Percentiles rank a stretch among this genome's conserved stretches.
Evolutionary conservation across 2,329 filamentous ascomycete species (phyloP).

Genomic region (Talaromyces sp.): DNA sequence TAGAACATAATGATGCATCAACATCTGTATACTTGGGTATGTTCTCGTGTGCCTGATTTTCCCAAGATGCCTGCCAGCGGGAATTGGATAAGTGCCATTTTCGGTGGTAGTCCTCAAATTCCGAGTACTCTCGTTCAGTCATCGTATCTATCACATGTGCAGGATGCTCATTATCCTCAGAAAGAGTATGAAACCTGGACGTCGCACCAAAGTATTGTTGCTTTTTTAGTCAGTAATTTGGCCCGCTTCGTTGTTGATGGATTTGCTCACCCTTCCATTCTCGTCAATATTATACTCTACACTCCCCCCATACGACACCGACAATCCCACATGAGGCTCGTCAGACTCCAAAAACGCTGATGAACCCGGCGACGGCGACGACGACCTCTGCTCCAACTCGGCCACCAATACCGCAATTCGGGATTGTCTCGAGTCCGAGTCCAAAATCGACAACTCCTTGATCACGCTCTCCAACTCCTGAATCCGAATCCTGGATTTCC

Average conservation of each 20-base stretch:
- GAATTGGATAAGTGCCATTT: conserved; percentile 20
- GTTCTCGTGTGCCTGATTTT: conserved; percentile 17
- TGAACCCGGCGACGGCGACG: conserved; percentile 4
- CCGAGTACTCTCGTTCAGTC: conserved; percentile 11
- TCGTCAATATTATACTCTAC: conserved; percentile 19
- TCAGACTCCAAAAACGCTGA: conserved; percentile 12
- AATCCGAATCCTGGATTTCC: conserved; percentile 17
- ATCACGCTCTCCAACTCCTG: conserved; percentile 15
- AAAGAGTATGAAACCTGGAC: conserved; percentile 20
- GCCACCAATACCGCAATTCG: conserved; percentile 9
- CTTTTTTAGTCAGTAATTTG: background rate
- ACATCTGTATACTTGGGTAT: conserved; percentile 17
- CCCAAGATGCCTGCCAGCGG: conserved; percentile 17
- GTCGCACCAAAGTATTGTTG: conserved; percentile 20
- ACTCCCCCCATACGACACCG: conserved; percentile 12
- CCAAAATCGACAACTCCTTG: conserved; percentile 12
- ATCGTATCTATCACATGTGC: background rate
- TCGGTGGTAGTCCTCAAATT: conserved; percentile 19
- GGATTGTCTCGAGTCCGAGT: conserved; percentile 17
- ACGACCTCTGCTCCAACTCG: conserved; percentile 3
- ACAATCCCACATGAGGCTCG: conserved; percentile 10
- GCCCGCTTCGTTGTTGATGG: background rate
- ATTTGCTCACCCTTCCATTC: conserved; percentile 16
- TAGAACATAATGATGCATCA: conserved; percentile 12
- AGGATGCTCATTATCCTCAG: background rate